Conservation (phyloP, 2,329 filamentous ascomycete genomes). For the Ceratocystis papillata region DNA sequence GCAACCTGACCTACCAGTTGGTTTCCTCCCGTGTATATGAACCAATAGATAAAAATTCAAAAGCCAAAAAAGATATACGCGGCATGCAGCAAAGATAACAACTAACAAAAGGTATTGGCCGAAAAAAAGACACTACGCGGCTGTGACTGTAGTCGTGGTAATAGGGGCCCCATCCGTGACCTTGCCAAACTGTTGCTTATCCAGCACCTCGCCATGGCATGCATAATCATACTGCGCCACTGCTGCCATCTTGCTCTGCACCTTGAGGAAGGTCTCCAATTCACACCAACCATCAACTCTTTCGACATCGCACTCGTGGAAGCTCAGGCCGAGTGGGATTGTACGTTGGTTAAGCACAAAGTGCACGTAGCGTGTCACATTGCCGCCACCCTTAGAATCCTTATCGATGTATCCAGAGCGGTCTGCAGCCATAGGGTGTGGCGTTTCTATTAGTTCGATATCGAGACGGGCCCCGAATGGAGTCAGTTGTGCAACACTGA, state of each 20-base stretch:
- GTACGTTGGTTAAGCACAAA: conserved; percentile 67
- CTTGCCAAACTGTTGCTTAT: conserved; percentile 32
- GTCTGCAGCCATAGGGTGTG: conserved; percentile 48
- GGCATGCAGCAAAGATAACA: not conserved
- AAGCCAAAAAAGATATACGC: not conserved
- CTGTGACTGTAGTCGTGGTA: conserved; percentile 18
- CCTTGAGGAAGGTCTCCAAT: conserved; percentile 53
- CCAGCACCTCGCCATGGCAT: conserved; percentile 48
- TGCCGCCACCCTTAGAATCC: conserved; percentile 33
- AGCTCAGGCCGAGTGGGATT: conserved; percentile 55
- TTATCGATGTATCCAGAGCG: conserved; percentile 42
- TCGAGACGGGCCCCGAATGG: conserved; percentile 64
- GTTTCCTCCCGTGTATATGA: not conserved
- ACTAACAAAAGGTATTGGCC: conserved; percentile 22
- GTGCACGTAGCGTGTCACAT: conserved; percentile 55
- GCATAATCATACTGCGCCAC: conserved; percentile 53
- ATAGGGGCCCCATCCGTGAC: conserved; percentile 34
- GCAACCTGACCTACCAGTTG: not conserved
- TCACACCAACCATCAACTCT: conserved; percentile 70
- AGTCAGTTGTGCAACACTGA: conserved; percentile 56
- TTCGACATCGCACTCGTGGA: conserved; percentile 49
- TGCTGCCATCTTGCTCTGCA: conserved; percentile 48
- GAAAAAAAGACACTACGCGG: conserved; percentile 27
- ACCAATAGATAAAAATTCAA: not conserved
- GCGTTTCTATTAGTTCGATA: conserved; percentile 61